These are phyloP conservation scores for Saccharomyces hybrid DNA, from an alignment of 1,139 yeast species.

Conservation along the genomic window DNA sequence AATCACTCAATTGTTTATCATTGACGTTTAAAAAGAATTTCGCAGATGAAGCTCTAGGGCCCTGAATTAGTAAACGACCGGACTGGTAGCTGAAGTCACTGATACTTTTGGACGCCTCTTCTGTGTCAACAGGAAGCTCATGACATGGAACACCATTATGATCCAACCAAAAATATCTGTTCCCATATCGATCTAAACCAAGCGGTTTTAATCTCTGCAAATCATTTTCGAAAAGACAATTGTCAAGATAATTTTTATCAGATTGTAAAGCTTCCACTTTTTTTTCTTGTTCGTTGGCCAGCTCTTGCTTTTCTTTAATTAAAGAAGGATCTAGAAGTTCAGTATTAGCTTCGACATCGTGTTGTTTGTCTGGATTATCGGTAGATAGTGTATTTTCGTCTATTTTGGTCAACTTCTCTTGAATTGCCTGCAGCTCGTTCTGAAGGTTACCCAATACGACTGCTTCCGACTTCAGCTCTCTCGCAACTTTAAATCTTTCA, in stretches of 20 bases:
- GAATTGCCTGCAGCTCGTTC: not conserved
- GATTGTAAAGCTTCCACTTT: conserved; percentile 40
- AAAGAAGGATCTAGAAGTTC: conserved; percentile 17
- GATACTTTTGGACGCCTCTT: conserved; percentile 39
- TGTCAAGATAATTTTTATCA: conserved; percentile 48
- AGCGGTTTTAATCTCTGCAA: conserved; percentile 68
- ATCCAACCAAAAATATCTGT: conserved; percentile 95
- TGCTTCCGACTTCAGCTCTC: conserved; percentile 18
- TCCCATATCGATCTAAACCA: conserved; percentile 78
- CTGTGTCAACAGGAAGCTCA: conserved; percentile 68
- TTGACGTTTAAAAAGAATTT: conserved; percentile 36
- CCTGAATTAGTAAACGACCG: conserved; percentile 92
- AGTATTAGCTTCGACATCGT: conserved; percentile 3
- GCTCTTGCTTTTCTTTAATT: conserved; percentile 34
- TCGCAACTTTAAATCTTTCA: conserved; percentile 27
- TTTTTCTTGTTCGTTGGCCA: conserved; percentile 12
- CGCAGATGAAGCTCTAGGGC: conserved; percentile 67
- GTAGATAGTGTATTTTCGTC: conserved; percentile 33
- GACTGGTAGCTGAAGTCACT: conserved; percentile 35
- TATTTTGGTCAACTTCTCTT: conserved; percentile 6
- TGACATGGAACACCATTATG: conserved; percentile 62
- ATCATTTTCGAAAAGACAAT: conserved; percentile 56
- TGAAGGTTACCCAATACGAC: conserved; percentile 11
- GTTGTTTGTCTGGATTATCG: not conserved
- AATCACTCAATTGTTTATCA: conserved; percentile 32